These are phyloP conservation scores for Sclerotinia minor DNA, from an alignment of 2,329 filamentous ascomycete genomes.

Conservation along the genomic window DNA sequence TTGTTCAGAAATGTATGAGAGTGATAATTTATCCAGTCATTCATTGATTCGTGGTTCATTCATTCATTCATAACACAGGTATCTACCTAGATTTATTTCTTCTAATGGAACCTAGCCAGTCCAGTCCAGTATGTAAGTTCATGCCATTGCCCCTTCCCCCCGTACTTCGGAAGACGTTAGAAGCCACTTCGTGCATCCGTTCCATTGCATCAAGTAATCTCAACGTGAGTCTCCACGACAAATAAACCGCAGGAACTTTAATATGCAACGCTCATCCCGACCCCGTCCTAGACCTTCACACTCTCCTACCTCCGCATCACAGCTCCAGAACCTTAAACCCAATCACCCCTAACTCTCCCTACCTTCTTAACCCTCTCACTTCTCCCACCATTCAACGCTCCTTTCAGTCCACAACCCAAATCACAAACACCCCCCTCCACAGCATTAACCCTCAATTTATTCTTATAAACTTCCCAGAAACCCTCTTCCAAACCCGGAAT, in stretches of 20 bases:
- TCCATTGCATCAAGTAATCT: background rate
- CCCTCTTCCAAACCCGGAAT: slow-evolving; percentile 28
- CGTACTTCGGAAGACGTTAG: background rate
- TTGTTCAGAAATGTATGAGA: too few relatives aligned
- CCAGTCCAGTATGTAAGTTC: too few relatives aligned
- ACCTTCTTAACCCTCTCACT: slow-evolving; percentile 2
- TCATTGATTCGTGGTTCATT: background rate
- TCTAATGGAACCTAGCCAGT: too few relatives aligned
- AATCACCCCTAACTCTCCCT: background rate
- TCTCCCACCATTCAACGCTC: background rate
- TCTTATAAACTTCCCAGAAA: slow-evolving; percentile 41
- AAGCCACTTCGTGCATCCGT: background rate
- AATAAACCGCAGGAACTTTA: background rate
- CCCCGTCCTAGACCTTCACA: too few relatives aligned
- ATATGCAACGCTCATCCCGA: background rate
- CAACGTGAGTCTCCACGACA: background rate
- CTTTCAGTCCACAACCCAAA: slow-evolving; percentile 23
- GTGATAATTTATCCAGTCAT: background rate
- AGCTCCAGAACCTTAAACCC: background rate
- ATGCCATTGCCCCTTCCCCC: too few relatives aligned
- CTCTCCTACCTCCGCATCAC: background rate
- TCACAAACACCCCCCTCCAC: slow-evolving; percentile 38
- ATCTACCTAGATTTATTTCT: too few relatives aligned
- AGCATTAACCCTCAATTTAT: slow-evolving; percentile 42
- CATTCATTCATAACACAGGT: background rate